phyloP scores from a whole-genome alignment of 257 asterid genomes.

The Solanum bukasovii region DNA sequence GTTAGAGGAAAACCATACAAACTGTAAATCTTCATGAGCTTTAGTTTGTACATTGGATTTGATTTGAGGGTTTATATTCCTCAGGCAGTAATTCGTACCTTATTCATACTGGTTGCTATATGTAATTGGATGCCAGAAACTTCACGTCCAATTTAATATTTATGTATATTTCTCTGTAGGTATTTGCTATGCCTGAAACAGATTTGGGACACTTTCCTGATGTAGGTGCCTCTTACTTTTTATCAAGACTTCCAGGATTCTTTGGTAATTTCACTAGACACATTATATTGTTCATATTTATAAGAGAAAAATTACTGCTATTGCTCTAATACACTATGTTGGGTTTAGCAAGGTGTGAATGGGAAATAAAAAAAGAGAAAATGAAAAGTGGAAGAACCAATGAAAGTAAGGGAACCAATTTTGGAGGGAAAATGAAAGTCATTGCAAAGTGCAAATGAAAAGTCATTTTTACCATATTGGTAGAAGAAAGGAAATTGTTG shows the following conservation, averaged over 20 bases:
- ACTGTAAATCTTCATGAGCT: neutral
- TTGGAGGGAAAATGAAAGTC: too few relatives aligned
- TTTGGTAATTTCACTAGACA: slow-evolving; percentile 24
- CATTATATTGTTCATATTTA: neutral
- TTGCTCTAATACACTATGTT: neutral
- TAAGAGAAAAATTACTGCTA: neutral
- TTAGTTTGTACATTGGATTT: neutral
- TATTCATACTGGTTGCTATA: neutral
- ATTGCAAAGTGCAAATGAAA: too few relatives aligned
- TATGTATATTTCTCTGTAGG: slow-evolving; percentile 32
- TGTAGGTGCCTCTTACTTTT: slow-evolving; percentile 78
- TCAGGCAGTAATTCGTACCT: neutral
- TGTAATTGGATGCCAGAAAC: neutral
- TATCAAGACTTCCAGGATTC: slow-evolving; percentile 83
- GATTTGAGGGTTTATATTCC: neutral
- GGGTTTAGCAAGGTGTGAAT: too few relatives aligned
- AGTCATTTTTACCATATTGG: too few relatives aligned
- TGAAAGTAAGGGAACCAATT: too few relatives aligned
- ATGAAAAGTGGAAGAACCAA: too few relatives aligned
- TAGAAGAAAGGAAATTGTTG: too few relatives aligned
- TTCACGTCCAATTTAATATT: neutral
- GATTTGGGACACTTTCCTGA: slow-evolving; percentile 87
- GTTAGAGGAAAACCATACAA: neutral
- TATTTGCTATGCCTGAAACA: slow-evolving; percentile 97
- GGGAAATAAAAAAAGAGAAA: too few relatives aligned